These are phyloP conservation scores for Flaveria robusta DNA, from an alignment of 129 eudicot genomes.

Conservation along the genomic window DNA sequence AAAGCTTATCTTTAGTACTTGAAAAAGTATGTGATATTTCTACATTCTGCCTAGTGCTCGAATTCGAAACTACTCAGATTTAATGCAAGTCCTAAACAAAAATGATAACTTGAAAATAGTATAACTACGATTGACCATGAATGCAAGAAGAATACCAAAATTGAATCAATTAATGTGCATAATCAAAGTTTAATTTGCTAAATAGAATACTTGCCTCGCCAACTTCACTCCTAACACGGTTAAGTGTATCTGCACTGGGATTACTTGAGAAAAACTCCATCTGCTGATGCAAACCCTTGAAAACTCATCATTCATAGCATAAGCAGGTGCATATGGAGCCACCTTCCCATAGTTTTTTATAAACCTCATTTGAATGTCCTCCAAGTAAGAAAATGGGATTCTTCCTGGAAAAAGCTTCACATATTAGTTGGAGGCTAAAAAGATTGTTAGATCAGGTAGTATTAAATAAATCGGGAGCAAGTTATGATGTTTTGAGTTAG, in stretches of 20 bases:
- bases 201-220: slow-evolving; percentile 74
- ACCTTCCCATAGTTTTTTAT: slow-evolving; percentile 94
- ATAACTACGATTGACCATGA: not conserved
- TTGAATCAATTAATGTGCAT: slow-evolving; percentile 10
- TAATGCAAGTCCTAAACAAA: not conserved
- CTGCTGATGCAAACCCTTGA: slow-evolving; percentile 98
- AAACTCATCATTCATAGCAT: slow-evolving; percentile 98
- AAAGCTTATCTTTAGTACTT: slow-evolving; percentile 15
- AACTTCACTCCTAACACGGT: slow-evolving; percentile 94
- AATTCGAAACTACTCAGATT: not conserved
- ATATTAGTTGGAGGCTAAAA: not conserved
- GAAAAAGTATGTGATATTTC: slow-evolving; percentile 13
- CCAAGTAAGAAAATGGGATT: slow-evolving; percentile 94
- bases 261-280: slow-evolving; percentile 98
- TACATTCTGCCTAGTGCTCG: not conserved
- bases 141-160: not conserved
- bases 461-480: not conserved
- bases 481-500: slow-evolving; percentile 13
- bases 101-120: not conserved
- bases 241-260: slow-evolving; percentile 92
- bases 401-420: slow-evolving; percentile 62
- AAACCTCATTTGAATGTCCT: slow-evolving; percentile 94
- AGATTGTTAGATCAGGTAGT: not conserved
- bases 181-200: not conserved
- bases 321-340: slow-evolving; percentile 89